Evolutionary conservation across 2,329 filamentous ascomycete species (phyloP).

Genomic region (Alternaria triticimaculans): DNA sequence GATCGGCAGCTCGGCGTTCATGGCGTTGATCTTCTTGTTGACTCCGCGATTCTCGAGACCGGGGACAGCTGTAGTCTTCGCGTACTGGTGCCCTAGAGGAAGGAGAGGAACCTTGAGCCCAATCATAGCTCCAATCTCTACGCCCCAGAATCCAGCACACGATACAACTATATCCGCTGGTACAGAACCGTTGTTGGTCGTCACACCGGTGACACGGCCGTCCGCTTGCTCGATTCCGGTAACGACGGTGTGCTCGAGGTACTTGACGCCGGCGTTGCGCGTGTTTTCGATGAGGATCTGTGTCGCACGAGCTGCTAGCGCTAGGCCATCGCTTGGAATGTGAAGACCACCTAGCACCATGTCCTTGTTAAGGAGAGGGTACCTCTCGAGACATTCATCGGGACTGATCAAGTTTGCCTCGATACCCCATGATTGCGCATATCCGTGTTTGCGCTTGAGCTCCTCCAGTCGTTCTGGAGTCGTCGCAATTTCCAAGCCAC

Average conservation of each 20-base stretch:
- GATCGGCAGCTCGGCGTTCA: slow-evolving; percentile 62
- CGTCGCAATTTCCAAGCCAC: slow-evolving; percentile 68
- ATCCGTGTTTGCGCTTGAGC: slow-evolving; percentile 68
- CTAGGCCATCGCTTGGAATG: slow-evolving; percentile 67
- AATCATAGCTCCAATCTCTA: slow-evolving; percentile 68
- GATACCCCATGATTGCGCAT: slow-evolving; percentile 67
- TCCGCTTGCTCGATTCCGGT: slow-evolving; percentile 61
- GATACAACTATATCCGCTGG: slow-evolving; percentile 67
- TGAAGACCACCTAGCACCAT: slow-evolving; percentile 65
- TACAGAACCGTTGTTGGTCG: slow-evolving; percentile 57
- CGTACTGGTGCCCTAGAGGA: slow-evolving; percentile 69
- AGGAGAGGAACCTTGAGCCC: slow-evolving; percentile 64
- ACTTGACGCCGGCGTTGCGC: slow-evolving; percentile 63
- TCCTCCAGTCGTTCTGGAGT: slow-evolving; percentile 65
- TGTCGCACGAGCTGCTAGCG: slow-evolving; percentile 66
- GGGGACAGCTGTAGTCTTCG: slow-evolving; percentile 64
- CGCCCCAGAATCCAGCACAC: slow-evolving; percentile 71
- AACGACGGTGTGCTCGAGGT: slow-evolving; percentile 63
- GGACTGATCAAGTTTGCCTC: slow-evolving; percentile 59
- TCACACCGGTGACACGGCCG: slow-evolving; percentile 63
- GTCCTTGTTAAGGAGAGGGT: slow-evolving; percentile 62
- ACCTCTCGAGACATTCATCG: slow-evolving; percentile 61
- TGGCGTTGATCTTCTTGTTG: slow-evolving; percentile 54
- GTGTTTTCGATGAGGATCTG: slow-evolving; percentile 67
- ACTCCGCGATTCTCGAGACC: slow-evolving; percentile 51